Evolutionary conservation across 192 early-diverging fungal species (phyloP).

Genomic region (Gryganskiella cystojenkinii): DNA sequence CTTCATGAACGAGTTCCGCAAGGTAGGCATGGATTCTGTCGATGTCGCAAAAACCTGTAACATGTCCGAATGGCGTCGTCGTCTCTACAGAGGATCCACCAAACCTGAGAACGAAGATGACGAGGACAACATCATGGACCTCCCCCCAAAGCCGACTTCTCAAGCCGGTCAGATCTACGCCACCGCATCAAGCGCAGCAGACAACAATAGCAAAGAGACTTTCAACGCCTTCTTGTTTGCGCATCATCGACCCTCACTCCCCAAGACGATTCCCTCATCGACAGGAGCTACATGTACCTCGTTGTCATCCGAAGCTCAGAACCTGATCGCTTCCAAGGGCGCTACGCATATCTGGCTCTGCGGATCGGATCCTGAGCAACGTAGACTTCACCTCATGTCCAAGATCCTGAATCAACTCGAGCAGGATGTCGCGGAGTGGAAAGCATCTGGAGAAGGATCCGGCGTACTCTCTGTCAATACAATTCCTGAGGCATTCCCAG

Average conservation of each 20-base stretch:
- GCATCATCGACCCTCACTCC: conserved; percentile 11
- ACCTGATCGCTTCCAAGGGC: conserved; percentile 9
- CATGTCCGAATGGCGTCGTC: conserved; percentile 49
- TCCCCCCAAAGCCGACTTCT: conserved; percentile 13
- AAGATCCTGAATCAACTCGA: conserved; percentile 27
- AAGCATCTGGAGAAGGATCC: conserved; percentile 32
- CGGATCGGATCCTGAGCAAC: conserved; percentile 38
- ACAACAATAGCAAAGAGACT: conserved; percentile 8
- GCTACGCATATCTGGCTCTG: conserved; percentile 51
- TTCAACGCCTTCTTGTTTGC: conserved; percentile 43
- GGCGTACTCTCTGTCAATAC: conserved; percentile 40
- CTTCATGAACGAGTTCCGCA: conserved; percentile 34
- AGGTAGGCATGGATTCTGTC: conserved; percentile 34
- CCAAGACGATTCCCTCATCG: conserved; percentile 20
- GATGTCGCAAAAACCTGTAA: conserved; percentile 49
- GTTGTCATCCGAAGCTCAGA: conserved; percentile 11
- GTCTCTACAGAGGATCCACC: conserved; percentile 23
- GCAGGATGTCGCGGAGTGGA: conserved; percentile 33
- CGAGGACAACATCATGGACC: conserved; percentile 19
- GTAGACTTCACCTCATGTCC: conserved; percentile 31
- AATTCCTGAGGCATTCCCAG: conserved; percentile 39
- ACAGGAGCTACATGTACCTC: not conserved
- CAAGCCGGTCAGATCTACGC: conserved; percentile 43
- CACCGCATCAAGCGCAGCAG: not conserved
- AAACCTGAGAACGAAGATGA: conserved; percentile 1